A percentile compares a stretch with the other conserved stretches of the same genome.
These are phyloP conservation scores for Epichloe typhina DNA, from an alignment of 2,329 filamentous ascomycete genomes.

Conservation along the genomic window DNA sequence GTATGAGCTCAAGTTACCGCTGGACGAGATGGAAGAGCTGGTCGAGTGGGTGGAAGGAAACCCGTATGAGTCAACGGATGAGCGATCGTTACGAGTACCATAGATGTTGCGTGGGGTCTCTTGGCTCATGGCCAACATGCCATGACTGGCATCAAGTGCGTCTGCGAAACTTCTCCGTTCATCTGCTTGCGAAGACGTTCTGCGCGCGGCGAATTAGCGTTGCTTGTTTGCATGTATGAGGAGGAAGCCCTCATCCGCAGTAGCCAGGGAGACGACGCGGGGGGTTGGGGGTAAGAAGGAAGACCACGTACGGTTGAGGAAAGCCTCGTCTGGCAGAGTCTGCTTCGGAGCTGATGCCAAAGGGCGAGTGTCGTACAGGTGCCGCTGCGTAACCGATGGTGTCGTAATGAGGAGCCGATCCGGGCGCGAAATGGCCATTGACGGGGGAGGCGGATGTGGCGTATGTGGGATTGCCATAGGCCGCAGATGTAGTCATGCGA, in stretches of 20 bases:
- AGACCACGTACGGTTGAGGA: constrained; percentile 57
- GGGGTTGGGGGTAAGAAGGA: not conserved
- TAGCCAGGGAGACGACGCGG: no score
- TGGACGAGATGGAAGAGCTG: constrained; percentile 82
- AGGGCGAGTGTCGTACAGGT: constrained; percentile 42
- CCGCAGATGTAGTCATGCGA: constrained; percentile 49
- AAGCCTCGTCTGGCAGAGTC: constrained; percentile 56
- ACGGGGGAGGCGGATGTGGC: constrained; percentile 55
- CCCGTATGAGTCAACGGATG: constrained; percentile 75
- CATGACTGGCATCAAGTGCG: constrained; percentile 81
- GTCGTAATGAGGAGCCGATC: constrained; percentile 58
- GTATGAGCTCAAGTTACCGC: constrained; percentile 67
- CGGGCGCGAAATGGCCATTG: constrained; percentile 48
- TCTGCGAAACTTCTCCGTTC: constrained; percentile 66
- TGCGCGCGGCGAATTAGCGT: not conserved
- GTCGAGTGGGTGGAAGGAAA: constrained; percentile 77
- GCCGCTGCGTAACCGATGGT: constrained; percentile 61
- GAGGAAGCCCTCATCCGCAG: not conserved
- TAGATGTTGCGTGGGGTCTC: constrained; percentile 89
- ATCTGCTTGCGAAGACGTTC: constrained; percentile 36
- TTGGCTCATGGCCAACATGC: constrained; percentile 93
- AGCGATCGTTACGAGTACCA: constrained; percentile 52
- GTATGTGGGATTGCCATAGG: constrained; percentile 58
- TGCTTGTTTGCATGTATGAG: not conserved
- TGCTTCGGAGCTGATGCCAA: constrained; percentile 43